Percentiles rank a stretch among this genome's conserved stretches.
These are phyloP conservation scores for Claviceps sp. DNA, from an alignment of 2,329 filamentous ascomycete genomes.

Conservation along the genomic window DNA sequence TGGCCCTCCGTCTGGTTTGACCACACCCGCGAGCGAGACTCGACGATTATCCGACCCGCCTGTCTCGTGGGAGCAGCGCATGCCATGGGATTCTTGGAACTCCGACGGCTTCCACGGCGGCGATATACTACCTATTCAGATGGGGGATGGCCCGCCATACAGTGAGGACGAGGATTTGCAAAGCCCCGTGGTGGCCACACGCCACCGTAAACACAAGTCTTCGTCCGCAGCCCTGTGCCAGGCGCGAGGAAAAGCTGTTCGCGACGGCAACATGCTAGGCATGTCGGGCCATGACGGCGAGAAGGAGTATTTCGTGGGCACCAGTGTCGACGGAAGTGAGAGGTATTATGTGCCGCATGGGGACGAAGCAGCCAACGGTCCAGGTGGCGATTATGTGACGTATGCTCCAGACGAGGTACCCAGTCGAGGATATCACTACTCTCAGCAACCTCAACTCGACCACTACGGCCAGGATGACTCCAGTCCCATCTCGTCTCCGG, in stretches of 20 bases:
- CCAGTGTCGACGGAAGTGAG: constrained; percentile 57
- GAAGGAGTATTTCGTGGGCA: constrained; percentile 53
- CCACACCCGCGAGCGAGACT: constrained; percentile 72
- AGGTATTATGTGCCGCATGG: constrained; percentile 61
- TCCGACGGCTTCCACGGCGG: constrained; percentile 43
- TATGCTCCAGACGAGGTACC: constrained; percentile 55
- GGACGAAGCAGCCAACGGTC: constrained; percentile 57
- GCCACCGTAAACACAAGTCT: constrained; percentile 78
- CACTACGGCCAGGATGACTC: constrained; percentile 41
- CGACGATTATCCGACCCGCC: constrained; percentile 76
- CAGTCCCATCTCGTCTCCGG: constrained; percentile 45
- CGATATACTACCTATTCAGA: constrained; percentile 69
- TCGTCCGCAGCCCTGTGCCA: constrained; percentile 35
- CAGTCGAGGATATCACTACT: constrained; percentile 31
- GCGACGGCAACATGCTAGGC: constrained; percentile 30
- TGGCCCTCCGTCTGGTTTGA: constrained; percentile 58
- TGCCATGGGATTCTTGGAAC: constrained; percentile 43
- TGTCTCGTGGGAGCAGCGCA: constrained; percentile 58
- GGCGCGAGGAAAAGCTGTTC: constrained; percentile 32
- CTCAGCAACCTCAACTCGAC: constrained; percentile 32
- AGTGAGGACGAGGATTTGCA: constrained; percentile 93
- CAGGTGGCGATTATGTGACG: constrained; percentile 68
- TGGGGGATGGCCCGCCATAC: constrained; percentile 80
- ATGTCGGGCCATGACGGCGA: constrained; percentile 42
- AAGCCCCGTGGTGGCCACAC: constrained; percentile 74